Percentiles rank a stretch among this genome's conserved stretches.
Evolutionary conservation across 2,329 filamentous ascomycete genomes (phyloP).

Genomic region (Fusarium pseudoanthophilum): DNA sequence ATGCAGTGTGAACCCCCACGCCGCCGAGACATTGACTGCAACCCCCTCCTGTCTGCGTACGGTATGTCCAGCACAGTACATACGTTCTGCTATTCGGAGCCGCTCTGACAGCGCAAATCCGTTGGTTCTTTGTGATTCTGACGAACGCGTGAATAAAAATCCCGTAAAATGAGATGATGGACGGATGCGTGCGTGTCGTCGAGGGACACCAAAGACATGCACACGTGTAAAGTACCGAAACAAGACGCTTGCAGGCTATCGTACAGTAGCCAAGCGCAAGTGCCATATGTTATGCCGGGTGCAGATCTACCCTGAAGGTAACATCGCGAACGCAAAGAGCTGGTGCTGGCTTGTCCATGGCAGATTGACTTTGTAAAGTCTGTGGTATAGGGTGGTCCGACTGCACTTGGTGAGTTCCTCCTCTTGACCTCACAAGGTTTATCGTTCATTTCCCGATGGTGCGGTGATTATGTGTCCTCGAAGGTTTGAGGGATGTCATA

Average conservation of each 20-base stretch:
- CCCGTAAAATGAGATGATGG: constrained; percentile 7
- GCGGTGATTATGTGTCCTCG: neutral
- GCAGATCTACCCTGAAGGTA: constrained; percentile 33
- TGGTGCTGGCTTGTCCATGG: constrained; percentile 1
- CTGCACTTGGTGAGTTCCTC: neutral
- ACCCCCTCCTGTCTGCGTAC: constrained; percentile 19
- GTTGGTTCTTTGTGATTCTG: constrained; percentile 5
- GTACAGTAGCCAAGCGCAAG: neutral
- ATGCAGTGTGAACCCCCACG: constrained; percentile 38
- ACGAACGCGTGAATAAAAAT: constrained; percentile 32
- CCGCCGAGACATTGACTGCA: constrained; percentile 37
- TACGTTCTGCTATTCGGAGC: constrained; percentile 6
- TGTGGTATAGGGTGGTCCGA: constrained; percentile 19
- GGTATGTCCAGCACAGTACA: constrained; percentile 2
- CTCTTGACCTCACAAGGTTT: neutral
- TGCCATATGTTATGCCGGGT: constrained; percentile 12
- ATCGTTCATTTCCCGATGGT: neutral
- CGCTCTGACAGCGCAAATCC: constrained; percentile 5
- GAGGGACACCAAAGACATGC: constrained; percentile 24
- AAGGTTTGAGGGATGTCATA: neutral
- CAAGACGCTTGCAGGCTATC: constrained; percentile 1
- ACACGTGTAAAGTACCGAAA: constrained; percentile 29
- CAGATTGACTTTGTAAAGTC: neutral
- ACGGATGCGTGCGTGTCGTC: constrained; percentile 23
- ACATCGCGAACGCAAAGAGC: constrained; percentile 25